Evolutionary conservation across 805 yeast genomes (phyloP), one percentile per base, ranked within the genome.

Genomic region (Pichia nanzhaoensis): DNA sequence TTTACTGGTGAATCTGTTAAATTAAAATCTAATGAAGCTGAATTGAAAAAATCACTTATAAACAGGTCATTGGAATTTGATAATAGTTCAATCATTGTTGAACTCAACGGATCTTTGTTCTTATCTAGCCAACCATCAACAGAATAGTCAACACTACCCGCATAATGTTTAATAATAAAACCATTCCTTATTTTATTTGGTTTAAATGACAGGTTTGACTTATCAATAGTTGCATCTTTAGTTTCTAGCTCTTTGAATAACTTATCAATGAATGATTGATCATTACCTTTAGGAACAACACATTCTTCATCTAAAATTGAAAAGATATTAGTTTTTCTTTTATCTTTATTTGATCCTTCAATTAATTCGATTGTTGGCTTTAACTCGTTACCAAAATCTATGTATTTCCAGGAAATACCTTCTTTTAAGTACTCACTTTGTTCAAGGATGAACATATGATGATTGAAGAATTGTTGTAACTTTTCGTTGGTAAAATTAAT

Each of bases 341-440:
- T 43, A 24, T 48, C 41, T 81, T 50, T 74, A 70, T 35, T 57
- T 55, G 66, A 70, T 53, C 60, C 81, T 65, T 93, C 99, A 43
- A 93, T 90, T 45, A 93, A 69, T 55, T 90, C 95, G 41, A 93
- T 93, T 0, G 99, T 91, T 21, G 95, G 95, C 60, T 91, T 96
- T 45, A 93, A 70, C 61, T 93, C 97, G 49, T 82, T 84, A 14
- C 99, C 99, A 65, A 89, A 93, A 60, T 93, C 99, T 41, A 91
- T 83, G 54, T 82, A 91, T 48, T 76, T 73, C 82, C 82, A 77
- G 50, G 74, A 74, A 38, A 77, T 77, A 42, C 77, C 77, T 57
- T 77, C 82, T 44, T 77, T 66, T 44, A 77, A 55, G 49, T 77
- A 77, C 55, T 77, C 82, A 50, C 77, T 75, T 57, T 77, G 82